Percentiles rank a stretch among this genome's conserved stretches.
These are phyloP conservation scores for Penicillium alfredii DNA, from an alignment of 495 filamentous ascomycete species.

Conservation along the genomic window DNA sequence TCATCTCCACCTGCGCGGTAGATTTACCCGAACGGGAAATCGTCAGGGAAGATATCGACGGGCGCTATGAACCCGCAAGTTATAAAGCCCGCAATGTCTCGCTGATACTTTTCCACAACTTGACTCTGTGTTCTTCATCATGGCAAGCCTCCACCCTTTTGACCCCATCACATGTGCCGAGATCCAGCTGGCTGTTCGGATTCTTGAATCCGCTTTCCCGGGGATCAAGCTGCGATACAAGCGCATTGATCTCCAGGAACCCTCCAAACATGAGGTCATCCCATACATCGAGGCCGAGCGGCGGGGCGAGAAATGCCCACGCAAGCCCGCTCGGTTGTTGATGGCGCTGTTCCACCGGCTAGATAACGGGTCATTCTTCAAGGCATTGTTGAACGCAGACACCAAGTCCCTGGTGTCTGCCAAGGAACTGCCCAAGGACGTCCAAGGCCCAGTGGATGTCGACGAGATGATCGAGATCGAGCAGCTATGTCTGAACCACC, in stretches of 20 bases:
- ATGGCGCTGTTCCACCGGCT: constrained; percentile 37
- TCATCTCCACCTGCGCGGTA: constrained; percentile 8
- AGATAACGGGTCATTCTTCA: constrained; percentile 38
- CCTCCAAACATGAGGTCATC: constrained; percentile 36
- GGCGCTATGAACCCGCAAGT: too few relatives aligned
- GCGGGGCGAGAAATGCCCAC: constrained; percentile 26
- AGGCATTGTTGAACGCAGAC: constrained; percentile 39
- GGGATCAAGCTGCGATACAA: constrained; percentile 39
- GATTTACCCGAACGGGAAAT: constrained; percentile 17
- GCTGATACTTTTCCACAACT: background rate
- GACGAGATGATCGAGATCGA: constrained; percentile 42
- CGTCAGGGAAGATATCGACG: too few relatives aligned
- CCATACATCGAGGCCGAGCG: constrained; percentile 41
- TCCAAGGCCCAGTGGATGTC: constrained; percentile 36
- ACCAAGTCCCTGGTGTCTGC: constrained; percentile 32
- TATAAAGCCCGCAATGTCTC: constrained; percentile 8
- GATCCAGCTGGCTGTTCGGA: constrained; percentile 35
- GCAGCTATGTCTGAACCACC: constrained; percentile 31
- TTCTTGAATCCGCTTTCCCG: constrained; percentile 36
- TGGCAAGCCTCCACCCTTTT: constrained; percentile 36
- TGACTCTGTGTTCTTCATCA: constrained; percentile 5
- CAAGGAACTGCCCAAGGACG: constrained; percentile 36
- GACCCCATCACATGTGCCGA: constrained; percentile 40
- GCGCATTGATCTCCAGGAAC: constrained; percentile 41
- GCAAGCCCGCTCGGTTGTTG: constrained; percentile 35